Evolutionary conservation across 768 basidiomycete genomes (phyloP).

Genomic region (Cystobasidium onofrii): DNA sequence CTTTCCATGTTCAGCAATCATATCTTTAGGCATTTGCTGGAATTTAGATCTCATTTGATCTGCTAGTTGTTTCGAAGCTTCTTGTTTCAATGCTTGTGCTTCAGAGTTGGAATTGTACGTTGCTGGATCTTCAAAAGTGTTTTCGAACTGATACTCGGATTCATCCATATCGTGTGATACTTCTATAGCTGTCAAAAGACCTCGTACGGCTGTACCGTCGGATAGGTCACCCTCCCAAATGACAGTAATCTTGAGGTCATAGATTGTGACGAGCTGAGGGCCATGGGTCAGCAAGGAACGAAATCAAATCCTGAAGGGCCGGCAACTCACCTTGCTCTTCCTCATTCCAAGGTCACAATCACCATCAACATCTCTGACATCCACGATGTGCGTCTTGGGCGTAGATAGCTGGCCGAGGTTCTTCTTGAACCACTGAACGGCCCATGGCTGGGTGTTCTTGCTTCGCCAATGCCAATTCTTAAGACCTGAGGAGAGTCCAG

Average conservation of each 20-base stretch:
- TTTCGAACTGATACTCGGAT: conserved; percentile 41
- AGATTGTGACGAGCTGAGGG: conserved; percentile 40
- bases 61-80: conserved; percentile 37
- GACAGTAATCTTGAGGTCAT: conserved; percentile 37
- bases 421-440: conserved; percentile 34
- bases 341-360: conserved; percentile 39
- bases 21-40: conserved; percentile 41
- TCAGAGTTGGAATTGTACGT: conserved; percentile 32
- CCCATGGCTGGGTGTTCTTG: conserved; percentile 37
- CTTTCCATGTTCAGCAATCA: conserved; percentile 40
- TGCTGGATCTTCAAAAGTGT: conserved; percentile 29
- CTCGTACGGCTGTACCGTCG: conserved; percentile 21
- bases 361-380: conserved; percentile 38
- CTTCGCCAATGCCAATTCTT: conserved; percentile 42
- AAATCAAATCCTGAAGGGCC: conserved; percentile 5
- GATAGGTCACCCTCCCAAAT: conserved; percentile 21
- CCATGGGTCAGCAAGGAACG: neutral
- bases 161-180: conserved; percentile 43
- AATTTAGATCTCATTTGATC: conserved; percentile 39
- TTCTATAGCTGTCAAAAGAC: conserved; percentile 37
- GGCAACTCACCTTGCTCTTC: conserved; percentile 28
- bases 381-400: conserved; percentile 31
- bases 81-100: conserved; percentile 36
- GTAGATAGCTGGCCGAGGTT: conserved; percentile 32
- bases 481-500: conserved; percentile 27